A percentile compares a stretch with the other conserved stretches of the same genome.
phyloP scores from a whole-genome alignment of 225 moss, liverwort and hornwort genomes.

The Asterella californica region DNA sequence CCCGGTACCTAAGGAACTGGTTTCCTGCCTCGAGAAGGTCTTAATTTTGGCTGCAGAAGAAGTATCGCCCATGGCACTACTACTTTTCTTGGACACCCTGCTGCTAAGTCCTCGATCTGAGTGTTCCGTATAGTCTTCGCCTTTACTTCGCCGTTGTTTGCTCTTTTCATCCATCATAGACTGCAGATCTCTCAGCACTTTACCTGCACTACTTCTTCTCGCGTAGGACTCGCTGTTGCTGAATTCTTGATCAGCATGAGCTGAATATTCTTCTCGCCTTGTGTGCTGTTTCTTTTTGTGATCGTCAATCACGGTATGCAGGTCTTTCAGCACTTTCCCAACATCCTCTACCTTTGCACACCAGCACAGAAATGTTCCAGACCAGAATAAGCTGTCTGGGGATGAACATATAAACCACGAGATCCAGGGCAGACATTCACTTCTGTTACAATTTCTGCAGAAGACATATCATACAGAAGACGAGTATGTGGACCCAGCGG shows the following conservation, averaged over 20 bases:
- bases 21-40: too few relatives aligned
- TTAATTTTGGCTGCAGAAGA: background rate
- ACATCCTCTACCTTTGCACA: conserved; percentile 33
- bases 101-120: background rate
- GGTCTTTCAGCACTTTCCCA: conserved; percentile 15
- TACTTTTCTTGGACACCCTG: background rate
- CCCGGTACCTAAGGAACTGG: background rate
- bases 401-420: background rate
- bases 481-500: background rate
- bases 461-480: background rate
- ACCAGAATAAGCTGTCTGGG: background rate
- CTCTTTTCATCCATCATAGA: conserved; percentile 26
- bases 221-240: background rate
- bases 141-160: conserved; percentile 16
- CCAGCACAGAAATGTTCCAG: background rate
- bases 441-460: background rate
- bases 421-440: background rate
- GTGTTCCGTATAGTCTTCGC: conserved; percentile 4
- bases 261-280: conserved; percentile 14
- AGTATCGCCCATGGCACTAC: background rate
- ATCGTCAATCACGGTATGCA: conserved; percentile 24
- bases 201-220: background rate
- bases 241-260: background rate
- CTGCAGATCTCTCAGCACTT: conserved; percentile 25
- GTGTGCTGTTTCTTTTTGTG: conserved; percentile 27